These are phyloP conservation scores for Crucibulum cyathiforme DNA, from an alignment of 1,284 basidiomycete species.

Conservation along the genomic window DNA sequence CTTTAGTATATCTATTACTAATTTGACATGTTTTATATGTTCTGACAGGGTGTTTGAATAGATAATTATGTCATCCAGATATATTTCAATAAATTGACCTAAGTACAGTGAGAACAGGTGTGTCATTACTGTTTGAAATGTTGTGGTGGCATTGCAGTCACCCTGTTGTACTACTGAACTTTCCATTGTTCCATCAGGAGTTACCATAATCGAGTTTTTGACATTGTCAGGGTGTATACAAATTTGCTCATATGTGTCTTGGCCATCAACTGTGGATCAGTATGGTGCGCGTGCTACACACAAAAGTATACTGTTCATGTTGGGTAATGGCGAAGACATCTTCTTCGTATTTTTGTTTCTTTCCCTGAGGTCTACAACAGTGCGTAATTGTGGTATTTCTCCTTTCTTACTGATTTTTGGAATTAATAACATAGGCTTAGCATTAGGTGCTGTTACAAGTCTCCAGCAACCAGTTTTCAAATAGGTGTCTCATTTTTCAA, in stretches of 20 bases:
- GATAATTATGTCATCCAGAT: constrained; percentile 42
- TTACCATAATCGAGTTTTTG: constrained; percentile 18
- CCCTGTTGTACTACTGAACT: constrained; percentile 35
- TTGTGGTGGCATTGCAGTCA: constrained; percentile 19
- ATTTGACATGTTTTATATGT: neutral
- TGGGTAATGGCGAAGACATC: constrained; percentile 19
- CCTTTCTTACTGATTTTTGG: constrained; percentile 14
- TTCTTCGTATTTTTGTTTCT: constrained; percentile 22
- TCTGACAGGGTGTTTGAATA: constrained; percentile 30
- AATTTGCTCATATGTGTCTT: constrained; percentile 44
- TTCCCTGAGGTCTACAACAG: constrained; percentile 13
- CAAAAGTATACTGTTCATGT: constrained; percentile 33
- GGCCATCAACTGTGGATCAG: constrained; percentile 32
- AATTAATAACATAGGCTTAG: constrained; percentile 34
- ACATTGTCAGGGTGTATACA: constrained; percentile 35
- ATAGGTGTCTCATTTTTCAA: constrained; percentile 23
- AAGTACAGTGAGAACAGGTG: constrained; percentile 18
- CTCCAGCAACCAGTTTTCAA: constrained; percentile 25
- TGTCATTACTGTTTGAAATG: neutral
- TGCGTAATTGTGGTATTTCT: constrained; percentile 8
- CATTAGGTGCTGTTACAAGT: constrained; percentile 17
- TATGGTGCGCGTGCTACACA: constrained; percentile 19
- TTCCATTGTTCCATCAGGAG: constrained; percentile 39
- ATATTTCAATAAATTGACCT: constrained; percentile 27
- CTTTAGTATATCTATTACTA: too few species aligned